Evolutionary conservation across 352 stramenopile species (phyloP).

Genomic region (Globisporangium iwayamae): DNA sequence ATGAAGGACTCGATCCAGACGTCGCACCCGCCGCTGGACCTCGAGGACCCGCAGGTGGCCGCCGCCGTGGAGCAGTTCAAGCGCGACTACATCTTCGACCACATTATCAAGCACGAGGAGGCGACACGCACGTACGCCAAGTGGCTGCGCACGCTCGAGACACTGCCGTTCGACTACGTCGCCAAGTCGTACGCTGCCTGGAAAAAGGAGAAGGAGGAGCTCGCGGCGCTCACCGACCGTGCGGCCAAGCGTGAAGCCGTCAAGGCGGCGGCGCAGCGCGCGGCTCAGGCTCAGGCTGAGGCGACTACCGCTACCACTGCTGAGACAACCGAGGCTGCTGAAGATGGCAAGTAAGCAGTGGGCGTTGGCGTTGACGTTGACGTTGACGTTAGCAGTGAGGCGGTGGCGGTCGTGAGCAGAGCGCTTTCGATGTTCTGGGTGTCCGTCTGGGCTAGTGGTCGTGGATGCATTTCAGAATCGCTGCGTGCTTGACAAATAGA

Average conservation of each 20-base stretch:
- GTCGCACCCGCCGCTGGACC: slow-evolving; percentile 58
- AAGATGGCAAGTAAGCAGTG: not conserved
- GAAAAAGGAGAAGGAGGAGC: slow-evolving; percentile 76
- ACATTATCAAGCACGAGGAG: slow-evolving; percentile 84
- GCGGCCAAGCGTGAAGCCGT: slow-evolving; percentile 38
- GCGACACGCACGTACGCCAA: slow-evolving; percentile 74
- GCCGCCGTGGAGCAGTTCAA: slow-evolving; percentile 75
- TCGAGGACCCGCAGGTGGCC: slow-evolving; percentile 50
- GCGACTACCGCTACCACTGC: not conserved
- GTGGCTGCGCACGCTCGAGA: slow-evolving; percentile 71
- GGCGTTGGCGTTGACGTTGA: not conserved
- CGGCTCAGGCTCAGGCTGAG: not conserved
- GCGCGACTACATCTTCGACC: slow-evolving; percentile 66
- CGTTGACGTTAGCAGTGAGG: too few species aligned
- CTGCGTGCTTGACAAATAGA: too few species aligned
- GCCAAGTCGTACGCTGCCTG: slow-evolving; percentile 54
- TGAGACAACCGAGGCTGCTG: slow-evolving; percentile 4
- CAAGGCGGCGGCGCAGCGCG: slow-evolving; percentile 21
- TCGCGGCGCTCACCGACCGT: slow-evolving; percentile 34
- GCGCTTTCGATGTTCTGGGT: not conserved
- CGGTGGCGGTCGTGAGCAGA: not conserved
- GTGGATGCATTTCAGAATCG: not conserved
- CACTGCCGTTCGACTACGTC: slow-evolving; percentile 69
- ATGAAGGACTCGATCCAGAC: slow-evolving; percentile 65
- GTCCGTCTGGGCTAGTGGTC: not conserved